Evolutionary conservation across 306 rosid species (phyloP), one percentile per base, ranked within the genome.

Genomic region (Inga oerstediana): DNA sequence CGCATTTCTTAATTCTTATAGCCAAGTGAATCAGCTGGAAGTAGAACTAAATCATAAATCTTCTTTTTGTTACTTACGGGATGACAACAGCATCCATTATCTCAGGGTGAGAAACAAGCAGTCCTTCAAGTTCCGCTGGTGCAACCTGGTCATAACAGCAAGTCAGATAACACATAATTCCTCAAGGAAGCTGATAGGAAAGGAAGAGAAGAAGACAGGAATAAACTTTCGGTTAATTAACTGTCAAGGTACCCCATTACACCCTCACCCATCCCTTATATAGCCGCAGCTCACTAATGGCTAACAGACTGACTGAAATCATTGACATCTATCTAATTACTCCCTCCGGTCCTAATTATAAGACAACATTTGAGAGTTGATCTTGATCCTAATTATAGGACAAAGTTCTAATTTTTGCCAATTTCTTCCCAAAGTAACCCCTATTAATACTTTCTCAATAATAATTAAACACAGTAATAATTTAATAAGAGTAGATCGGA

Each of bases 71-170:
- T 74, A 88, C 97, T 91, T 85, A 96, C 99, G 97, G 97, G 81
- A 96, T 92, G 85, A 96, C 99, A 79, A 96, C 99, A 13, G 99
- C 96, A 80, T 96, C 99, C 65, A 91, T 80, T 83, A 96, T 90
- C 85, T 93, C 97, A 62, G 98, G 94, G 86, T 96, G 98, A 87
- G 98, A 93, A 84, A 96, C 87, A 46, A 96, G 94, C 78, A 93
- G 88, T 56, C 94, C 98, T 89, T 96, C 99, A 54, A 96, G 97
- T 84, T 93, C 99, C 51, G 99, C 98, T 58, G 99, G 99, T 5
- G 99, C 99, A 85, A 96, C 98, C 98, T 93, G 85, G 39, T 41
- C 76, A 79, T 48, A 82, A 70, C 30, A 51, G 79, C 51, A 45
- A 76, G 61, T 11, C 32, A 74, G 80, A 72, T 43, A 56, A 73